These are phyloP conservation scores for Fusarium lyarnte DNA, from an alignment of 2,329 filamentous ascomycete genomes.

Conservation along the genomic window DNA sequence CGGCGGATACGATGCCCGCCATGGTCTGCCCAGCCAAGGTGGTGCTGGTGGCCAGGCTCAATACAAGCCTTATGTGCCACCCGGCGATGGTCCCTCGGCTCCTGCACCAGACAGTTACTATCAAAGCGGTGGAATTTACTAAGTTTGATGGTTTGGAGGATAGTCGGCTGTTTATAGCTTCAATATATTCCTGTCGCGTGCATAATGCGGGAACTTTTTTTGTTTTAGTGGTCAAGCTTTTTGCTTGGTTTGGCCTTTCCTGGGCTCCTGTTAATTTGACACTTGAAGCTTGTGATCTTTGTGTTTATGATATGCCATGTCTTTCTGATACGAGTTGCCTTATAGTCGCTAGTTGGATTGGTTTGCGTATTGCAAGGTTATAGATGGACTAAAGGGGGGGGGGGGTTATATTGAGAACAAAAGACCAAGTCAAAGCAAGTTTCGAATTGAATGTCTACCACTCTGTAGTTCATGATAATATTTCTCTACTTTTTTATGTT, in stretches of 20 bases:
- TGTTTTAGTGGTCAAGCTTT: background rate
- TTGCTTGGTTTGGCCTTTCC: background rate
- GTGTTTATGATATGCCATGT: background rate
- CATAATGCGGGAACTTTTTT: background rate
- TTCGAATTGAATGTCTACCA: background rate
- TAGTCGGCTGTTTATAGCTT: slow-evolving; percentile 2
- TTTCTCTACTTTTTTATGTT: background rate
- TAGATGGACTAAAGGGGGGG: background rate
- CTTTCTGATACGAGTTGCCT: background rate
- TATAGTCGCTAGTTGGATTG: background rate
- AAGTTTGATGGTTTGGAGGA: background rate
- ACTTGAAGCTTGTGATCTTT: background rate
- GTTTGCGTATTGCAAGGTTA: background rate
- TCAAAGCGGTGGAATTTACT: slow-evolving; percentile 54
- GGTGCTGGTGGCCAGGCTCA: slow-evolving; percentile 53
- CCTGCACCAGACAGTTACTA: slow-evolving; percentile 67
- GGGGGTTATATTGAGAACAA: background rate
- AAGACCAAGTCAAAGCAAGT: background rate
- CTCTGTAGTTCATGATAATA: background rate
- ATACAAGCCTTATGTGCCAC: slow-evolving; percentile 70
- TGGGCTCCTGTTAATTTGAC: background rate
- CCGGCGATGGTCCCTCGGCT: slow-evolving; percentile 57
- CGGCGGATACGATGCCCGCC: slow-evolving; percentile 59
- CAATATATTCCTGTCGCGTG: slow-evolving; percentile 8
- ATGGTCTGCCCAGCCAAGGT: slow-evolving; percentile 60